Conservation (phyloP, 768 basidiomycete genomes). For the Trametopsis cervina region DNA sequence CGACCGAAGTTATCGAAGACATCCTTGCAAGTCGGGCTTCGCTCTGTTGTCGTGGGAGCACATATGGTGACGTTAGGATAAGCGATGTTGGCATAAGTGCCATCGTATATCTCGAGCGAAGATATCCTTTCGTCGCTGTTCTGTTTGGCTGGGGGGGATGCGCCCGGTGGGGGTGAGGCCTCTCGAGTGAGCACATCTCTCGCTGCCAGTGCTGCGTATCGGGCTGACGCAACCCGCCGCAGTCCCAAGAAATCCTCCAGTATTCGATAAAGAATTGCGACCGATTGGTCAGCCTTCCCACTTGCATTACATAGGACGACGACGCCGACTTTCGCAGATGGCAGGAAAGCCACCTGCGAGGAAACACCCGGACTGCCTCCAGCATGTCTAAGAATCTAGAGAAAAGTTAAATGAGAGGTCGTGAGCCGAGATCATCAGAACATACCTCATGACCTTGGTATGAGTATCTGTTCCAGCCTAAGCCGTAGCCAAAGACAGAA, state of each 20-base stretch:
- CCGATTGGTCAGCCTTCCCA: not conserved
- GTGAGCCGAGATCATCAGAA: not conserved
- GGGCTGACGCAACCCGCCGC: not conserved
- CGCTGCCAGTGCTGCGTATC: not conserved
- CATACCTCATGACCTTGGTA: conserved; percentile 36
- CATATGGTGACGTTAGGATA: conserved; percentile 35
- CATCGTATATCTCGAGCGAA: conserved; percentile 27
- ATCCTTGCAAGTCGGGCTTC: conserved; percentile 19
- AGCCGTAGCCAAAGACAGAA: conserved; percentile 32
- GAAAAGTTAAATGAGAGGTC: not conserved
- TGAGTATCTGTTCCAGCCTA: conserved; percentile 35
- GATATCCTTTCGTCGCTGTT: too few relatives aligned
- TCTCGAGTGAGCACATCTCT: not conserved
- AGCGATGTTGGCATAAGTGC: conserved; percentile 31
- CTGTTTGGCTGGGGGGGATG: too few relatives aligned
- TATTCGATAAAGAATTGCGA: conserved; percentile 8
- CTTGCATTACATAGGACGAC: conserved; percentile 20
- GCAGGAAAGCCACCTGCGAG: conserved; percentile 27
- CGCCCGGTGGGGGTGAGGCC: not conserved
- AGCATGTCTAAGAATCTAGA: conserved; percentile 28
- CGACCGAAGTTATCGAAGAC: conserved; percentile 24
- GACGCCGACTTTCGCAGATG: conserved; percentile 30
- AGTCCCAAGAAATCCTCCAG: conserved; percentile 9
- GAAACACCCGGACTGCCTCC: conserved; percentile 31
- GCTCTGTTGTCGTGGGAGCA: conserved; percentile 14